Base-by-base conservation (phyloP, 2,329 filamentous ascomycete species). In the Gremmenia infestans region DNA sequence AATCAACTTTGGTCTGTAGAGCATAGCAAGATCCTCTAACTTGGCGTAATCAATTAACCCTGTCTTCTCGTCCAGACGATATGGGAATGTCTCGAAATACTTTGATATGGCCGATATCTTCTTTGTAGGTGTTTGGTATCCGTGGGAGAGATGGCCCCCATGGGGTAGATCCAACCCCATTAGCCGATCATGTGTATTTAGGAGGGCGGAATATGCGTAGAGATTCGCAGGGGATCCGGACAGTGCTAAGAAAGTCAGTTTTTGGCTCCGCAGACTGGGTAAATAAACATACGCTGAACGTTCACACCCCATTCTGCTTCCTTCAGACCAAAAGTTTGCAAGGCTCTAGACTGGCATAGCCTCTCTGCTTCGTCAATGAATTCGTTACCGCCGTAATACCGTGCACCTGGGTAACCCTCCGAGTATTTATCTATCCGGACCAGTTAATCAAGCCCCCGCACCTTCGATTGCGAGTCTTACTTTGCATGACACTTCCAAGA, bases 41-140 rank as follows among this genome's bases (percentile, higher is more conserved):
- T 88, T 88, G 69, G 90, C 86, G 74, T 99, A 99, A 78, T 99
- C 92, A 69, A 99, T 99, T 65, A 93, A 80, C 58, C 94, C 94
- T 5, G 93, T 97, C 60, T 86, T 80, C 70, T 95, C 89, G 76
- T 97, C 85, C 53, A 97, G 82, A 57, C 91, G 87, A 79, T 99
- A 99, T 5, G 94, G 94, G 61, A 99, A 78, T 37, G 94, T 99
- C 78, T 99, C 94, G 72, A 99, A 99, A 78, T 99, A 99, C 72
- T 96, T 97, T 56, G 93, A 97, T 63, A 99, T 86, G 68, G 92
- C 91, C n/a, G 93, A 97, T 72, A 99, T 97, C 82, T 92, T 93
- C 74, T 87, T 91, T 52, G 87, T 87, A 3, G 94, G 91, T 19
- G 90, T 97, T 76, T 99, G 94, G 76, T 99, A 99, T 60, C 94